Evolutionary conservation across 1,139 yeast species (phyloP).

Genomic region (Kodamaea fungicola): DNA sequence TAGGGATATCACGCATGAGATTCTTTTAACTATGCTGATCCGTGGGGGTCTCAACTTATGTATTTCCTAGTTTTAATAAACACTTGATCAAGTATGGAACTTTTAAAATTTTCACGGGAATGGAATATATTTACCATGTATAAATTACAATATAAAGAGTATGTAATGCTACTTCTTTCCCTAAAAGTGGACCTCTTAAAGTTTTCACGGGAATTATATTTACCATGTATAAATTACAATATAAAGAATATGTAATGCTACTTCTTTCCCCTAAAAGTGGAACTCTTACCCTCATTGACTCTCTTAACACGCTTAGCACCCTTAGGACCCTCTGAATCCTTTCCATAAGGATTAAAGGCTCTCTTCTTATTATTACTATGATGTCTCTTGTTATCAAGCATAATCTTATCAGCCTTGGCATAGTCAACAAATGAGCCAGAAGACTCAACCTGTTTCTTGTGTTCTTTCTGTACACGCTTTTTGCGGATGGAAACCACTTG

Average conservation of each 20-base stretch:
- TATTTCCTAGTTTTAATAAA: background rate
- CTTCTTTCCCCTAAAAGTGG: constrained; percentile 35
- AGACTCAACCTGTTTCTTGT: constrained; percentile 10
- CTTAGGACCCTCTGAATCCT: constrained; percentile 46
- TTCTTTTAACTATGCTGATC: constrained; percentile 17
- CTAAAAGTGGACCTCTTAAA: too few relatives aligned
- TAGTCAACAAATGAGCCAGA: constrained; percentile 40
- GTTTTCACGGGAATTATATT: too few relatives aligned
- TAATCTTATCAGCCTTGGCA: constrained; percentile 44
- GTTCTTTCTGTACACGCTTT: constrained; percentile 16
- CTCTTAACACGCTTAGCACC: constrained; percentile 45
- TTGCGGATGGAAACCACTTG: constrained; percentile 56
- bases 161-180: too few relatives aligned
- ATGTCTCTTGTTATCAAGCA: constrained; percentile 25
- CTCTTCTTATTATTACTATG: constrained; percentile 36
- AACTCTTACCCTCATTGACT: constrained; percentile 43
- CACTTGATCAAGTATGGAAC: too few relatives aligned
- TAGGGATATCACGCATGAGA: background rate
- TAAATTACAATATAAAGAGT: too few relatives aligned
- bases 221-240: too few relatives aligned
- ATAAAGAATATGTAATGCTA: too few relatives aligned
- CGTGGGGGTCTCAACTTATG: constrained; percentile 8
- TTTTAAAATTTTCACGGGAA: too few relatives aligned
- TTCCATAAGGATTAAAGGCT: constrained; percentile 59
- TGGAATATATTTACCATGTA: too few relatives aligned